A percentile compares a stretch with the other conserved stretches of the same genome.
phyloP scores from a whole-genome alignment of 371 early-diverging fungal genomes.

The Syncephalastrum racemosum region DNA sequence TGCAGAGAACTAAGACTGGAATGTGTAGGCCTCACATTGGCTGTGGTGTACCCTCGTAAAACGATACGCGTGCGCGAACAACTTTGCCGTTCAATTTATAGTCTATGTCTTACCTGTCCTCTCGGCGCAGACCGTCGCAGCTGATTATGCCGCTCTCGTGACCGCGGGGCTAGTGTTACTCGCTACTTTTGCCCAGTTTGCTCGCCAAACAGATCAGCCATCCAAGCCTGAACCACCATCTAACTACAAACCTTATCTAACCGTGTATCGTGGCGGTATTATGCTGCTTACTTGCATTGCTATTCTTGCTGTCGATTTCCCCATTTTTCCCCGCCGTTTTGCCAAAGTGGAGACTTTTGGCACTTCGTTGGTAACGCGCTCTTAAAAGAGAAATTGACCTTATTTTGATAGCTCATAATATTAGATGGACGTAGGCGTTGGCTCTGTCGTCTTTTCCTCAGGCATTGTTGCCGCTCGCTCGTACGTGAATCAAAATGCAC shows the following conservation, averaged over 20 bases:
- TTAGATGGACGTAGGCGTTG: slow-evolving; percentile 90
- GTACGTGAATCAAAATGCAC: slow-evolving; percentile 28
- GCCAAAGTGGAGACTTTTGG: slow-evolving; percentile 95
- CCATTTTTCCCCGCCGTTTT: slow-evolving; percentile 87
- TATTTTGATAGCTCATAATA: not conserved
- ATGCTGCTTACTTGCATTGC: slow-evolving; percentile 79
- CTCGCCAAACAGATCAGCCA: slow-evolving; percentile 8
- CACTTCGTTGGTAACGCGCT: slow-evolving; percentile 71
- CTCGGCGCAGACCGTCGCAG: slow-evolving; percentile 25
- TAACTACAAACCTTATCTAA: slow-evolving; percentile 50
- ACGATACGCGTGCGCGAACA: slow-evolving; percentile 10
- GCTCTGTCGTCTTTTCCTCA: slow-evolving; percentile 79
- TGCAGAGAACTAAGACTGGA: slow-evolving; percentile 9
- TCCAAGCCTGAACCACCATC: slow-evolving; percentile 4
- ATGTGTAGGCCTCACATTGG: slow-evolving; percentile 28
- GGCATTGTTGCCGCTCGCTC: slow-evolving; percentile 72
- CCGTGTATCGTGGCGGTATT: slow-evolving; percentile 74
- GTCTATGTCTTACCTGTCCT: slow-evolving; percentile 37
- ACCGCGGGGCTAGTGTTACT: slow-evolving; percentile 9
- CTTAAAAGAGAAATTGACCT: not conserved
- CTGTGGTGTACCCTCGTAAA: slow-evolving; percentile 26
- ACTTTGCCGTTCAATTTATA: slow-evolving; percentile 26
- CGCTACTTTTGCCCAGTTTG: slow-evolving; percentile 1
- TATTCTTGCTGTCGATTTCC: slow-evolving; percentile 96
- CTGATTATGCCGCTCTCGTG: slow-evolving; percentile 34